Conservation (phyloP, 202 grass and related monocot genomes). For the Tripidium arundinaceum region DNA sequence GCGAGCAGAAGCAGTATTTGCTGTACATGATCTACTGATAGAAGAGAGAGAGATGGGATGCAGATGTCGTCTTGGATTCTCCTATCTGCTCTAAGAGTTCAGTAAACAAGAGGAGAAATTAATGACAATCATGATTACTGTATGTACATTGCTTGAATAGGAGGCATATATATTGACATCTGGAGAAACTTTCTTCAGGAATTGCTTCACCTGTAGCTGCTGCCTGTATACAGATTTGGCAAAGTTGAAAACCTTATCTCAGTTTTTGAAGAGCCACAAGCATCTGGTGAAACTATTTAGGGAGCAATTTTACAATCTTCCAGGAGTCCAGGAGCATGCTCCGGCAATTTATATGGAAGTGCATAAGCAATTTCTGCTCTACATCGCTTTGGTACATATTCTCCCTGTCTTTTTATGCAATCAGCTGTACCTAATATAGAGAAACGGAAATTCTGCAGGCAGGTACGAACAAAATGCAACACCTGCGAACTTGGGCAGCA, state of each 20-base stretch:
- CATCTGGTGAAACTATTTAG: background rate
- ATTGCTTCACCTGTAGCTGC: background rate
- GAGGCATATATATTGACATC: background rate
- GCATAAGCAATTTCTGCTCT: background rate
- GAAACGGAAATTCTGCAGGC: too few relatives aligned
- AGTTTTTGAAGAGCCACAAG: background rate
- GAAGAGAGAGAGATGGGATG: background rate
- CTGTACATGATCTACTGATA: background rate
- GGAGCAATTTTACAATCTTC: background rate
- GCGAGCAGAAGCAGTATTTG: background rate
- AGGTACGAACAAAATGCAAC: too few relatives aligned
- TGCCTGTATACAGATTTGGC: background rate
- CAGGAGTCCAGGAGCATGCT: background rate
- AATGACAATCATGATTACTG: background rate
- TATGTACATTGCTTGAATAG: background rate
- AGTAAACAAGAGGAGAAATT: background rate
- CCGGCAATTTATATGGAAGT: background rate
- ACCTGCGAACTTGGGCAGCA: conserved; percentile 22
- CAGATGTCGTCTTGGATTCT: background rate
- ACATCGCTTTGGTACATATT: background rate
- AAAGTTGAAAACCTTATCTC: background rate
- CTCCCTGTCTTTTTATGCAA: too few relatives aligned
- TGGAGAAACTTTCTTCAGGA: background rate
- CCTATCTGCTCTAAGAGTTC: background rate
- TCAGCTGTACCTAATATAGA: too few relatives aligned